phyloP scores from a whole-genome alignment of 495 filamentous ascomycete genomes.

The Tuber calosporum region DNA sequence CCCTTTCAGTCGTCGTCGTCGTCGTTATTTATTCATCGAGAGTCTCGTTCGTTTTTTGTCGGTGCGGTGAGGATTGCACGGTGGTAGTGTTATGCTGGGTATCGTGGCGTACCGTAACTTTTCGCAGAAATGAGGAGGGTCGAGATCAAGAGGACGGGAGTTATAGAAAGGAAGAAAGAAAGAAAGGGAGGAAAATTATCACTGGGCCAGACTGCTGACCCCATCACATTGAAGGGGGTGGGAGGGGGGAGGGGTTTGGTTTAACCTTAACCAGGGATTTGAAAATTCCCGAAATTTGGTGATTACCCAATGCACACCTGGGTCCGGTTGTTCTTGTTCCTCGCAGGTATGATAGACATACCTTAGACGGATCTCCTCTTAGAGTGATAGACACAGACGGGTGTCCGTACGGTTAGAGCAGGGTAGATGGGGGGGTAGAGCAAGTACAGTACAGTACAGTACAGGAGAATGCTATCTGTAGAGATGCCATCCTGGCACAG shows the following conservation, averaged over 20 bases:
- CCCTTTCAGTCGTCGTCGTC: too few relatives aligned
- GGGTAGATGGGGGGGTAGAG: neutral
- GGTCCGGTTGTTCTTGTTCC: neutral
- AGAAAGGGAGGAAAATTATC: neutral
- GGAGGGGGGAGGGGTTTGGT: neutral
- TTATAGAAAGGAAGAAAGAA: neutral
- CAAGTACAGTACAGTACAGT: neutral
- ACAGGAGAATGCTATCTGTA: neutral
- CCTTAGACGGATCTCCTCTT: neutral
- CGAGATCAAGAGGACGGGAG: neutral
- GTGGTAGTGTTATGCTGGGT: too few relatives aligned
- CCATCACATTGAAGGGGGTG: neutral
- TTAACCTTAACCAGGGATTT: neutral
- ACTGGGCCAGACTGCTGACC: neutral
- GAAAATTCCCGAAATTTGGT: conserved; percentile 2
- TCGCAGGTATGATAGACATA: neutral
- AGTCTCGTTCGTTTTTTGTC: too few relatives aligned
- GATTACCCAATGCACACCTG: neutral
- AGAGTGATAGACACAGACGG: neutral
- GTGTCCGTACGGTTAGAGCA: neutral
- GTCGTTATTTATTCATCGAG: too few relatives aligned
- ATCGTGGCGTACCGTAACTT: neutral
- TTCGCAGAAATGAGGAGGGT: neutral
- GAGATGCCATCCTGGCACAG: neutral
- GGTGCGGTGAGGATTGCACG: too few relatives aligned